Evolutionary conservation across 176 grass and related monocot genomes (phyloP).

Genomic region (Leersia perrieri): DNA sequence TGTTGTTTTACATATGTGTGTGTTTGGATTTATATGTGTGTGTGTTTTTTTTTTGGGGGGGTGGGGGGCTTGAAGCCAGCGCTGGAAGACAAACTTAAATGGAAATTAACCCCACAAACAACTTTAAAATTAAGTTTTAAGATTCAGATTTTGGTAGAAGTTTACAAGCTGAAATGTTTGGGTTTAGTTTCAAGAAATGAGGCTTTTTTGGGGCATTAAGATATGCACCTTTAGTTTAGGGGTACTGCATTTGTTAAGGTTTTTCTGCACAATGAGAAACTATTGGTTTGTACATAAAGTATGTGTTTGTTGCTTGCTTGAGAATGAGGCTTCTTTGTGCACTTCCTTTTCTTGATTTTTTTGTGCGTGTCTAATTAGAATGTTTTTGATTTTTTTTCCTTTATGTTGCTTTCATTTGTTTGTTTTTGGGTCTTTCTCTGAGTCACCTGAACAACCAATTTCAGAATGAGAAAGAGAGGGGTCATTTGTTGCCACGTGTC

Average conservation of each 20-base stretch:
- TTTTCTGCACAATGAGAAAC: not conserved
- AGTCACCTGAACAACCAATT: not conserved
- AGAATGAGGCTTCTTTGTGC: not conserved
- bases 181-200: too few relatives aligned
- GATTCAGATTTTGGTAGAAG: too few relatives aligned
- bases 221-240: not conserved
- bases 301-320: not conserved
- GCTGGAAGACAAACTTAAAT: too few relatives aligned
- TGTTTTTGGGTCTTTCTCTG: slow-evolving; percentile 18
- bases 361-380: not conserved
- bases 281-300: not conserved
- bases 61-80: too few relatives aligned
- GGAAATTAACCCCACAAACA: too few relatives aligned
- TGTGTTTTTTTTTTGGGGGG: too few relatives aligned
- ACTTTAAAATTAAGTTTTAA: too few relatives aligned
- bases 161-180: too few relatives aligned
- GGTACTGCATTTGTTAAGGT: not conserved
- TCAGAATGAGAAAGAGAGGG: not conserved
- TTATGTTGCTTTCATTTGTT: not conserved
- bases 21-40: too few relatives aligned
- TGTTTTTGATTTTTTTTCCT: not conserved
- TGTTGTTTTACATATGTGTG: too few relatives aligned
- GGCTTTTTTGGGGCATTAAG: not conserved
- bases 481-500: not conserved
- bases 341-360: not conserved